Evolutionary conservation across 2,329 filamentous ascomycete genomes (phyloP), one percentile per base, ranked within the genome.

Genomic region (Didymella segeticola): DNA sequence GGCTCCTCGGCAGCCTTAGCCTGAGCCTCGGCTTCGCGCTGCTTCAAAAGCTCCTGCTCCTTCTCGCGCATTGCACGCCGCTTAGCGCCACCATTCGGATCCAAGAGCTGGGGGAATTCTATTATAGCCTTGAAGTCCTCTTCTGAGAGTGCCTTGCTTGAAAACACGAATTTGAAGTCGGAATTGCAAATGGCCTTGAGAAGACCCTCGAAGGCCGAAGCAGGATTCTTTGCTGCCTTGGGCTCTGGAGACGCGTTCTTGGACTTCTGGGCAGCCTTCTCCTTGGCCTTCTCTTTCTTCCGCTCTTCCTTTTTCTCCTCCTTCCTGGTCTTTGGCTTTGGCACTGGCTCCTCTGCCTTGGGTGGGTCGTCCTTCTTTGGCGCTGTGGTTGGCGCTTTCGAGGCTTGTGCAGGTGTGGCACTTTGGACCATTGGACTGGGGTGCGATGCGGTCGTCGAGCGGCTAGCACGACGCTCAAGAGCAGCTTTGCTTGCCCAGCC

Each of bases 401-500:
- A 36, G n/a, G 60, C 31, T 53, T 66, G 70, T 25, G 71, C 70
- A 26, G 79, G 73, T 3, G 75, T 75, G n/a, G 79, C 78, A 58
- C 77, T 77, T 2, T 77, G 71, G 19, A 79, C 82, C 30, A 89
- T 89, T 38, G 93, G 93, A 70, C 93, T 97, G 2, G 91, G 88
- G 22, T 90, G 87, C 17, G 90, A 89, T 60, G 86, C 87, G 67
- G 89, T 96, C 0, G 90, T 93, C 26, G 90, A 89, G 62, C 92
- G 86, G 67, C 92, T 96, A 56, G 85, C 90, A 63, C 84, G 85
- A 67, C 86, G 86, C 75, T 84, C 91, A 53, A 82, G 83, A 60
- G 82, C 88, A 84, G 71, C 86, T 80, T 78, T 86, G 59, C 84
- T 87, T 17, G 93, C 95, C 95, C 95, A 99, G 69, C 89, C 97